Evolutionary conservation across 2,329 filamentous ascomycete genomes (phyloP), one percentile per base, ranked within the genome.

Genomic region (Cladosporium phlei): DNA sequence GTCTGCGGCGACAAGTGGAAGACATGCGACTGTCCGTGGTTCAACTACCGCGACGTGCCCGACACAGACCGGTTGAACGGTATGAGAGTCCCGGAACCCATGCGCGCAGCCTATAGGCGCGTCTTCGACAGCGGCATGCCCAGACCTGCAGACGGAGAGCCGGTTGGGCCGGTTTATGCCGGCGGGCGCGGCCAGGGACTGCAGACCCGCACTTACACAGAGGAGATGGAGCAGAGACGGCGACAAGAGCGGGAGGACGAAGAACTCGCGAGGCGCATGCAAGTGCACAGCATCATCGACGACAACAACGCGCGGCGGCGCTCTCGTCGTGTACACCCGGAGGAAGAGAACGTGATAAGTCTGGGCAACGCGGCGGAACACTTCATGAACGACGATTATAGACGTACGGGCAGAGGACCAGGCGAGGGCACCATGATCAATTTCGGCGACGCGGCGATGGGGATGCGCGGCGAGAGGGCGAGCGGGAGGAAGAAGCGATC

Each of bases 1-100:
- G 76, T 87, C 20, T 95, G 89, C 61, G 88, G 86, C 17, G 63
- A 72, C 24, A 85, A 85, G 57, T 94, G 88, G 88, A 91, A 88
- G 68, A 82, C 75, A 1, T 95, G 88, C 60, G 80, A 86, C 44
- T 95, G 88, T 55, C 83, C 86, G 0, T 87, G 82, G 80, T 89
- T 90, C 71, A 86, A 82, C 61, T 79, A 82, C 57, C 51, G 38
- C 7, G 59, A 66, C 14, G 58, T 61, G 8, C 55, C 68, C 4
- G 78, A 81, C 42, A 69, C 68, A 10, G 80, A 85, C 53, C 71
- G 71, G 3, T 62, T 79, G 8, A 70, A 75, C 11, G 73, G 79
- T 49, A 74, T 80, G 68, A 68, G 73, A 30, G 64, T 76, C 4
- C 71, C 75, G 1, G 61, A 67, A 28, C 61, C 65, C 14, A 58